Percentiles rank a stretch among this genome's conserved stretches.
Evolutionary conservation across 2,329 filamentous ascomycete species (phyloP).

Genomic region (Pseudogymnoascus sp.): DNA sequence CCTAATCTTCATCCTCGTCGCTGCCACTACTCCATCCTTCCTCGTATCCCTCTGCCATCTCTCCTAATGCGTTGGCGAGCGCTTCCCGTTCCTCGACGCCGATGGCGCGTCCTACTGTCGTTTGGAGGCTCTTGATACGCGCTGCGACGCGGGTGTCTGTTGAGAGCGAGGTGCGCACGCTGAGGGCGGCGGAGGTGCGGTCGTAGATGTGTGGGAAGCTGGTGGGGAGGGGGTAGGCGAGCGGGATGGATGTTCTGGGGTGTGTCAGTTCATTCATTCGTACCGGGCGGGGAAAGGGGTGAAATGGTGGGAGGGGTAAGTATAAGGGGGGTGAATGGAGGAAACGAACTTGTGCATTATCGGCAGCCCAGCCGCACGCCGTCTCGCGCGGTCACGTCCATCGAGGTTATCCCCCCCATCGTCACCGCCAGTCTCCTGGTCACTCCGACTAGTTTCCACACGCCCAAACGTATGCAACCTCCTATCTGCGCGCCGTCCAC

Average conservation of each 20-base stretch:
- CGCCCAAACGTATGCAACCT: slow-evolving; percentile 33
- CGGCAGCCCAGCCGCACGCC: slow-evolving; percentile 26
- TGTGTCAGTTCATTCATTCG: neutral
- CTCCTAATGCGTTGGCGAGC: slow-evolving; percentile 72
- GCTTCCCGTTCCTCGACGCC: slow-evolving; percentile 73
- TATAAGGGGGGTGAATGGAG: neutral
- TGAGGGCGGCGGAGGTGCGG: slow-evolving; percentile 31
- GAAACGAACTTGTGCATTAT: slow-evolving; percentile 24
- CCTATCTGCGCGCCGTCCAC: slow-evolving; percentile 18
- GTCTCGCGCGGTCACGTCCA: slow-evolving; percentile 27
- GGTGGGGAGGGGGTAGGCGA: slow-evolving; percentile 71
- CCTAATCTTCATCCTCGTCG: slow-evolving; percentile 58
- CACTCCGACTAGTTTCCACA: slow-evolving; percentile 27
- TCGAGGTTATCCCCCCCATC: slow-evolving; percentile 21
- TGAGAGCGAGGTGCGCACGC: slow-evolving; percentile 55
- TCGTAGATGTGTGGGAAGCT: slow-evolving; percentile 76
- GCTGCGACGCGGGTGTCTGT: slow-evolving; percentile 68
- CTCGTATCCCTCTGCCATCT: slow-evolving; percentile 80
- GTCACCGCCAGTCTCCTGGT: neutral
- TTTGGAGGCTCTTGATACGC: slow-evolving; percentile 59
- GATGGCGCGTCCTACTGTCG: slow-evolving; percentile 56
- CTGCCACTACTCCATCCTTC: slow-evolving; percentile 79
- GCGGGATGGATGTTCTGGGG: slow-evolving; percentile 34
- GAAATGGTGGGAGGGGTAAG: neutral
- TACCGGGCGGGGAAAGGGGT: neutral